Conservation (phyloP, 2,329 filamentous ascomycete species). For the Tolypocladium cylindrosporum region DNA sequence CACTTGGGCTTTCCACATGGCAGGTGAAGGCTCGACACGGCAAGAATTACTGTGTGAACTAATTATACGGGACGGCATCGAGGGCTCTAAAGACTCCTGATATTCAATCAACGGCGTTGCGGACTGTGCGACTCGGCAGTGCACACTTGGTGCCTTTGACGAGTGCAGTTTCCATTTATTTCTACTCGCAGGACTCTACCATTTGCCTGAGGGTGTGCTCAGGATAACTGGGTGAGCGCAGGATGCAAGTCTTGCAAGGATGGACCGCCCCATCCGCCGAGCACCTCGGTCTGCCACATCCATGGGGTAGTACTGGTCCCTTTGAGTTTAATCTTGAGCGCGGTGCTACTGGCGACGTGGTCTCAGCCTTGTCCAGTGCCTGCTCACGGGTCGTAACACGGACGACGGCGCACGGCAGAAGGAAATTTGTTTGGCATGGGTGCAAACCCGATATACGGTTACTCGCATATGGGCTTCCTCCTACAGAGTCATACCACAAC, state of each 20-base stretch:
- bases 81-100: background rate
- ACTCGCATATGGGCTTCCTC: background rate
- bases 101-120: background rate
- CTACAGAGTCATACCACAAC: background rate
- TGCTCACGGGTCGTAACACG: background rate
- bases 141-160: background rate
- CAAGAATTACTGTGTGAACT: background rate
- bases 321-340: background rate
- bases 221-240: background rate
- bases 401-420: background rate
- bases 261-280: background rate
- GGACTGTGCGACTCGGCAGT: background rate
- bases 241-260: background rate
- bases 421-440: background rate
- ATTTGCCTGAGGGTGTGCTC: background rate
- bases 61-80: background rate
- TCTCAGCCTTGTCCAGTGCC: background rate
- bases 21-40: background rate
- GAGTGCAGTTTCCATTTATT: background rate
- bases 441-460: background rate
- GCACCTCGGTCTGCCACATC: background rate
- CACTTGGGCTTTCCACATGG: background rate
- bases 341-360: background rate
- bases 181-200: background rate
- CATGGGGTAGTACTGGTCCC: background rate